Evolutionary conservation across 768 basidiomycete species (phyloP), one percentile per base, ranked within the genome.

Genomic region (Leucocoprinus leucothites): DNA sequence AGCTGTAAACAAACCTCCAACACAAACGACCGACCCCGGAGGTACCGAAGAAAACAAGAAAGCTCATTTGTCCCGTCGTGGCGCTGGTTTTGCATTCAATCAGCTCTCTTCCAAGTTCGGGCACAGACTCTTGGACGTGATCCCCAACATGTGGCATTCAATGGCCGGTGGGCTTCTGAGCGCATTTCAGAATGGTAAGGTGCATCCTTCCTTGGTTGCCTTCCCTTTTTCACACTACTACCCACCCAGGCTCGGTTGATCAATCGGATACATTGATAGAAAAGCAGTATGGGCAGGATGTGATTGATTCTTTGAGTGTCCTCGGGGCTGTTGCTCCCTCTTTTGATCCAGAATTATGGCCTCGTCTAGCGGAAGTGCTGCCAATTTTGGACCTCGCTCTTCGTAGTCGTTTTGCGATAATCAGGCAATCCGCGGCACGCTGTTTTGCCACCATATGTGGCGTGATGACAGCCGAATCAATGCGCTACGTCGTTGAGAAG

Each of bases 141-240:
- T 98, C n/a, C 96, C 97, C 1, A 92, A 84, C 60, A 89, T 98
- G 80, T 98, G 96, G 95, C 85, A 89, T 47, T 93, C 90, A 3
- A 92, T 97, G 84, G 85, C 85, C 13, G 87, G 86, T 21, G 86
- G 90, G 21, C 67, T 97, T 35, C 61, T 88, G 43, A 82, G 80
- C 51, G 81, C 85, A 21, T 94, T 87, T 60, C 72, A 76, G 40
- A 67, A 77, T 34, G 85, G 94, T 94, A 67, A 42, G 82, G 64
- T 40, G 41, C 11, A 5, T 11, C 5, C 28, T 22, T 46, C 18
- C 3, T 26, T 35, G 14, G 9, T 18, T 21, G 22, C 8, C 7
- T 6, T 28, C 18, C 9, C 38, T 24, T n/a, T 11, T 42, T 26
- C 36, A 9, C 44, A 25, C 43, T 40, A 56, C 18, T 21, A 57